Evolutionary conservation across 768 basidiomycete species (phyloP).

Genomic region (Boletus insuetus): DNA sequence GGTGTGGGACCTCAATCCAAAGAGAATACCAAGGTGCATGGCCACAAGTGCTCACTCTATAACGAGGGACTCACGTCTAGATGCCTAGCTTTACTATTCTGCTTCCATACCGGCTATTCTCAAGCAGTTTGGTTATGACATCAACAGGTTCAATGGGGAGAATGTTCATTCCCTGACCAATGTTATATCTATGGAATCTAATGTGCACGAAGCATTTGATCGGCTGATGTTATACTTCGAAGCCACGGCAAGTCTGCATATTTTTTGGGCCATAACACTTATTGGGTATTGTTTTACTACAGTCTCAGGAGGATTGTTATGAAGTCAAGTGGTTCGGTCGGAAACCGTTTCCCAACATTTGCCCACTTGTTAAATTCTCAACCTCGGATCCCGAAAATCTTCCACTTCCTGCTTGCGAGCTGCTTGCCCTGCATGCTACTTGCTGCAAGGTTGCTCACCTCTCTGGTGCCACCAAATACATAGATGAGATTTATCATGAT

Average conservation of each 20-base stretch:
- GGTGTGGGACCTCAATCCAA: background rate
- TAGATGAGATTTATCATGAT: slow-evolving; percentile 7
- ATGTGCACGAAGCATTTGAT: slow-evolving; percentile 2
- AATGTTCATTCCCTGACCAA: slow-evolving; percentile 9
- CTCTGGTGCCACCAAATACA: slow-evolving; percentile 18
- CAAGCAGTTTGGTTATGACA: slow-evolving; percentile 1
- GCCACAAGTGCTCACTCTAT: background rate
- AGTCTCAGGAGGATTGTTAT: too few relatives aligned
- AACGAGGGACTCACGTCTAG: background rate
- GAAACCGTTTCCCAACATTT: too few relatives aligned
- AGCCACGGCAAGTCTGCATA: background rate
- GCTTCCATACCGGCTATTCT: slow-evolving; percentile 3
- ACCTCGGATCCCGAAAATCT: background rate
- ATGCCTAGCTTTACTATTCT: slow-evolving; percentile 2
- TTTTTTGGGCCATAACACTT: too few relatives aligned
- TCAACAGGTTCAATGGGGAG: background rate
- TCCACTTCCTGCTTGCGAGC: slow-evolving; percentile 8
- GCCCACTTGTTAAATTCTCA: too few relatives aligned
- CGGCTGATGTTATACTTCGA: slow-evolving; percentile 4
- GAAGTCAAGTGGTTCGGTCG: too few relatives aligned
- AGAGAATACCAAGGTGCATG: background rate
- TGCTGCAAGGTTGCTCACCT: slow-evolving; percentile 24
- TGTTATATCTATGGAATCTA: background rate
- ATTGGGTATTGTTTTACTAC: too few relatives aligned
- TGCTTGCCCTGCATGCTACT: slow-evolving; percentile 19